These are phyloP conservation scores for Colletotrichum truncatum DNA, from an alignment of 2,329 filamentous ascomycete species.

Conservation along the genomic window DNA sequence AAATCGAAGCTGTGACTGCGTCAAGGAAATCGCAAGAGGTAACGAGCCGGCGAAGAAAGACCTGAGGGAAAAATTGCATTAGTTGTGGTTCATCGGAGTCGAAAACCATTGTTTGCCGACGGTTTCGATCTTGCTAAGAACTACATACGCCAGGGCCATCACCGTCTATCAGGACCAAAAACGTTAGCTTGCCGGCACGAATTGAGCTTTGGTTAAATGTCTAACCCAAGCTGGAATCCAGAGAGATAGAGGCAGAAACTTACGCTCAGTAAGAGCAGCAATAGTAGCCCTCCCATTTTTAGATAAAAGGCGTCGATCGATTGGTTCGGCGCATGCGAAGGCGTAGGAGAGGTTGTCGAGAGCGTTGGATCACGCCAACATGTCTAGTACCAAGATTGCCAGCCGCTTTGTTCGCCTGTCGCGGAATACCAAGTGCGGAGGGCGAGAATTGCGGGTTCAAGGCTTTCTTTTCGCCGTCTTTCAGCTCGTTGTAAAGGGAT, in stretches of 20 bases:
- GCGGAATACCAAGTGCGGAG: background rate
- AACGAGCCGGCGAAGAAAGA: constrained; percentile 94
- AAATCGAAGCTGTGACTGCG: constrained; percentile 84
- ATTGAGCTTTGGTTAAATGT: background rate
- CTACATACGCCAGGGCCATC: constrained; percentile 67
- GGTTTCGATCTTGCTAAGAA: constrained; percentile 31
- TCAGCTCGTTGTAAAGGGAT: constrained; percentile 21
- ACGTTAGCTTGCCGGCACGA: constrained; percentile 16
- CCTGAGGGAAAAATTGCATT: constrained; percentile 55
- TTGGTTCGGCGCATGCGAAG: background rate
- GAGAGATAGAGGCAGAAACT: constrained; percentile 32
- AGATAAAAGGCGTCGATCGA: constrained; percentile 10
- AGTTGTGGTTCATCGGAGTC: constrained; percentile 15
- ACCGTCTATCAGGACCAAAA: constrained; percentile 50
- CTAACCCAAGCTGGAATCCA: constrained; percentile 24
- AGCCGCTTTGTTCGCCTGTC: background rate
- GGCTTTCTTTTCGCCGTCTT: background rate
- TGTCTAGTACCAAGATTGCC: constrained; percentile 8
- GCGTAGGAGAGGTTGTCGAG: background rate
- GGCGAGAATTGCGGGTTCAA: background rate
- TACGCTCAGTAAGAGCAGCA: constrained; percentile 52
- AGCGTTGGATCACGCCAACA: constrained; percentile 20
- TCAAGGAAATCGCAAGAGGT: constrained; percentile 88
- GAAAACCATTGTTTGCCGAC: constrained; percentile 3
- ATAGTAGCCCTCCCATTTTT: constrained; percentile 49